Evolutionary conservation across 2,329 filamentous ascomycete species (phyloP).

Genomic region (Biscogniauxia marginata): DNA sequence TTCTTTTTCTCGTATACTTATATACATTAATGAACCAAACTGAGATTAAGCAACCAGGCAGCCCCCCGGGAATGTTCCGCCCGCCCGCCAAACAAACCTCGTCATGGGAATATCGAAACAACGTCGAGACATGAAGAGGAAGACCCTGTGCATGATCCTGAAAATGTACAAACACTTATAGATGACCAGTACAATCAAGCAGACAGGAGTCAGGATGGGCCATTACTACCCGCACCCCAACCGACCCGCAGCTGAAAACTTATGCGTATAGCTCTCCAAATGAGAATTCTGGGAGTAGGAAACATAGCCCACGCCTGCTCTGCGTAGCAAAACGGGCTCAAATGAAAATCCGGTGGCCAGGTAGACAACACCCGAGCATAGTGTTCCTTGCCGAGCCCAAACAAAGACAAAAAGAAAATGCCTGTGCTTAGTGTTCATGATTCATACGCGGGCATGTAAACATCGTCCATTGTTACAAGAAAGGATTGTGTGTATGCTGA

Average conservation of each 20-base stretch:
- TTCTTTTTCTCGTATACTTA: not conserved
- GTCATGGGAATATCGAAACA: not conserved
- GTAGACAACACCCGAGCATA: not conserved
- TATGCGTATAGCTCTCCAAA: not conserved
- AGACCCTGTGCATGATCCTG: not conserved
- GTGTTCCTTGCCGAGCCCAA: not conserved
- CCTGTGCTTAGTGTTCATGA: conserved; percentile 10
- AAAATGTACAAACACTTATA: not conserved
- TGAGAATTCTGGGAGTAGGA: not conserved
- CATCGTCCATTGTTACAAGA: conserved; percentile 23
- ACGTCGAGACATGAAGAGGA: not conserved
- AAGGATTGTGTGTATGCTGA: conserved; percentile 10
- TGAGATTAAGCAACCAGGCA: not conserved
- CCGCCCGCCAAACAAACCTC: not conserved
- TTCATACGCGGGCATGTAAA: conserved; percentile 27
- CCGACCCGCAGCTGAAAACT: not conserved
- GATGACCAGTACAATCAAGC: not conserved
- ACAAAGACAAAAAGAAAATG: conserved; percentile 9
- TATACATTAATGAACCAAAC: not conserved
- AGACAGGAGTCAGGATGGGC: not conserved
- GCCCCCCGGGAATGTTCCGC: not conserved
- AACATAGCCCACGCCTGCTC: not conserved
- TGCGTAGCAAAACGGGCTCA: not conserved
- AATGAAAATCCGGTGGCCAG: not conserved
- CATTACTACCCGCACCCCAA: not conserved